phyloP scores from a whole-genome alignment of 2,329 filamentous ascomycete genomes.

The Colletotrichum sp. region DNA sequence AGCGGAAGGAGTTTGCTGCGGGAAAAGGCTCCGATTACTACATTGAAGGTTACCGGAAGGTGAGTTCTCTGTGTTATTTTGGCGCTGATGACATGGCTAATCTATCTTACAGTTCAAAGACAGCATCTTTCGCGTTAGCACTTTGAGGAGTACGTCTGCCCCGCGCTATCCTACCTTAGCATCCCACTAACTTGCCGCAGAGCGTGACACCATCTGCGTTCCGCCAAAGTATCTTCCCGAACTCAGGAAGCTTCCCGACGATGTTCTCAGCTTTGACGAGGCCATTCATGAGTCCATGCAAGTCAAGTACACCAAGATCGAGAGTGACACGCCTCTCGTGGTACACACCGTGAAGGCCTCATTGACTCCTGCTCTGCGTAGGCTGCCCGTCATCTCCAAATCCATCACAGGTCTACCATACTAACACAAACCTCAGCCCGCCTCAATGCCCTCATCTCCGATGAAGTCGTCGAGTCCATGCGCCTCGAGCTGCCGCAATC shows the following conservation, averaged over 20 bases:
- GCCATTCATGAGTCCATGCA: slow-evolving; percentile 33
- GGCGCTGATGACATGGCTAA: background rate
- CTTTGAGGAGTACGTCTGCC: slow-evolving; percentile 22
- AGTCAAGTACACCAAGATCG: slow-evolving; percentile 36
- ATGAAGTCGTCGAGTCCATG: slow-evolving; percentile 40
- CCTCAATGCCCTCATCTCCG: slow-evolving; percentile 35
- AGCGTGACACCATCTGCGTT: slow-evolving; percentile 29
- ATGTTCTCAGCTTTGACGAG: slow-evolving; percentile 31
- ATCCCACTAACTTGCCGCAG: slow-evolving; percentile 11
- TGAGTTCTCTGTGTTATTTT: background rate
- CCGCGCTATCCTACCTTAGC: background rate
- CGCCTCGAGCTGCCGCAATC: slow-evolving; percentile 36
- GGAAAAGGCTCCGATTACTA: background rate
- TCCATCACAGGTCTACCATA: no score
- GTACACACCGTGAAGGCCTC: slow-evolving; percentile 33
- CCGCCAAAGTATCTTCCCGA: slow-evolving; percentile 34
- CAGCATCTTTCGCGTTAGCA: slow-evolving; percentile 32
- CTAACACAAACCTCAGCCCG: slow-evolving; percentile 23
- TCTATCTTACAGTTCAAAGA: slow-evolving; percentile 31
- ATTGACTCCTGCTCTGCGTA: slow-evolving; percentile 38
- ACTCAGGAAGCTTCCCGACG: slow-evolving; percentile 33
- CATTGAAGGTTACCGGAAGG: slow-evolving; percentile 9
- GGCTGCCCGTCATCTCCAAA: background rate
- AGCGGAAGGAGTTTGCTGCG: background rate
- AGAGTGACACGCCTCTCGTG: slow-evolving; percentile 25